Evolutionary conservation across 345 rosid species (phyloP).

Genomic region (Gynandropsis gynandra): DNA sequence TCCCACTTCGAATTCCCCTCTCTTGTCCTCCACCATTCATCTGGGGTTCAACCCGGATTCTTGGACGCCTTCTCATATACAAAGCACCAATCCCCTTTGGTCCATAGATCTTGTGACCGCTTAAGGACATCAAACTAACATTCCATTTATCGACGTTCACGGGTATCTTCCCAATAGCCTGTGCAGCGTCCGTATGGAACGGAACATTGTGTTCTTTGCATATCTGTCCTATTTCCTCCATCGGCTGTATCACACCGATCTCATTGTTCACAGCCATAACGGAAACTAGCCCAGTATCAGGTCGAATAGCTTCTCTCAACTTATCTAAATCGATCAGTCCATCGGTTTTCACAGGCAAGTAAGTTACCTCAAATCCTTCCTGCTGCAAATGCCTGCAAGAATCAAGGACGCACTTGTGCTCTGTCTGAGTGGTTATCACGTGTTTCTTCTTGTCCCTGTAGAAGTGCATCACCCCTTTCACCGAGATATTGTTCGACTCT

Average conservation of each 20-base stretch:
- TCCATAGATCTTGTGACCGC: constrained; percentile 87
- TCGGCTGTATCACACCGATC: constrained; percentile 88
- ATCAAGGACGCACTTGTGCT: constrained; percentile 93
- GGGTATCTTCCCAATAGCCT: constrained; percentile 91
- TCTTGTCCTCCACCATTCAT: constrained; percentile 99
- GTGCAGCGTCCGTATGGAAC: constrained; percentile 92
- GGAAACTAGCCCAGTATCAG: constrained; percentile 79
- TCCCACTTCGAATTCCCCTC: constrained; percentile 95
- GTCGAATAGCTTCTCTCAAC: constrained; percentile 51
- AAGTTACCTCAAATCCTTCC: constrained; percentile 91
- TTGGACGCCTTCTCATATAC: constrained; percentile 73
- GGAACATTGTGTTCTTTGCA: constrained; percentile 76
- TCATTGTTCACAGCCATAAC: constrained; percentile 97
- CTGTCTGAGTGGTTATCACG: constrained; percentile 88
- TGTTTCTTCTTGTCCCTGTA: constrained; percentile 85
- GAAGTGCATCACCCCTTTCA: constrained; percentile 94
- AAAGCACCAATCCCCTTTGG: constrained; percentile 95
- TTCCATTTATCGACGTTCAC: constrained; percentile 86
- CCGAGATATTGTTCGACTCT: constrained; percentile 76
- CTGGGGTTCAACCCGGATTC: constrained; percentile 79
- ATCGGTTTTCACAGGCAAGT: constrained; percentile 62
- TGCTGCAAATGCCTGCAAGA: constrained; percentile 94
- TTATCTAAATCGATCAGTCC: constrained; percentile 71
- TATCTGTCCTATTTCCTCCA: constrained; percentile 81
- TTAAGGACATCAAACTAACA: constrained; percentile 84